These are phyloP conservation scores for Fusarium mexicanum DNA, from an alignment of 2,329 filamentous ascomycete species.

Conservation along the genomic window DNA sequence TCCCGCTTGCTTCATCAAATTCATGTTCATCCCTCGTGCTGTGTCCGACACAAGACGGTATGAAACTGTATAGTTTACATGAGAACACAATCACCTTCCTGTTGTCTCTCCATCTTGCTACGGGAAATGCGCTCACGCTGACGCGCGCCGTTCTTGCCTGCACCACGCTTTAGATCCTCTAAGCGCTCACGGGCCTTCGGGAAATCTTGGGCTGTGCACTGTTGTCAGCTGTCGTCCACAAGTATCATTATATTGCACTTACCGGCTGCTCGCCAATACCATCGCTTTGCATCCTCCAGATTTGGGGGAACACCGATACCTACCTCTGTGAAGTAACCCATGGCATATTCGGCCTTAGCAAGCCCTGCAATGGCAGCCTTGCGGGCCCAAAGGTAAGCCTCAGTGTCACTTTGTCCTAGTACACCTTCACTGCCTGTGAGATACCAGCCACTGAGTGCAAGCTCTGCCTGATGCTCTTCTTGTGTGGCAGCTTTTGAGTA, in stretches of 20 bases:
- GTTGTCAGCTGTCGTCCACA: constrained; percentile 41
- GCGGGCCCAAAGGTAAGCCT: constrained; percentile 96
- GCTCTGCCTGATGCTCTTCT: constrained; percentile 92
- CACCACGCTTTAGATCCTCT: constrained; percentile 83
- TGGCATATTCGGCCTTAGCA: constrained; percentile 95
- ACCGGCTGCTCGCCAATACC: constrained; percentile 98
- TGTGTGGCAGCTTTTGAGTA: constrained; percentile 92
- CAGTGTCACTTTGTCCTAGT: constrained; percentile 89
- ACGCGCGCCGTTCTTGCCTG: constrained; percentile 75
- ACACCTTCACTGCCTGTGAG: constrained; percentile 90
- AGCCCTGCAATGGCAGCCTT: constrained; percentile 90
- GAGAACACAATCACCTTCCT: constrained; percentile 86
- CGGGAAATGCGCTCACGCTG: constrained; percentile 82
- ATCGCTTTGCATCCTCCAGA: constrained; percentile 93
- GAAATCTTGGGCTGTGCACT: constrained; percentile 82
- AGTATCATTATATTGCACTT: constrained; percentile 56
- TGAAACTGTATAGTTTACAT: constrained; percentile 67
- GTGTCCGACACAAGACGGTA: neutral
- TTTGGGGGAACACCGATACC: constrained; percentile 89
- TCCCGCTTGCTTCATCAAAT: neutral
- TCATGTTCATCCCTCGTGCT: neutral
- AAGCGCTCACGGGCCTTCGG: constrained; percentile 91
- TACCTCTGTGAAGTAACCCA: constrained; percentile 96
- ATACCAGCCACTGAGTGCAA: constrained; percentile 91
- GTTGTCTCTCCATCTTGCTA: constrained; percentile 82